Base-by-base conservation (phyloP, 2,329 filamentous ascomycete species). In the Venturia aucupariae region DNA sequence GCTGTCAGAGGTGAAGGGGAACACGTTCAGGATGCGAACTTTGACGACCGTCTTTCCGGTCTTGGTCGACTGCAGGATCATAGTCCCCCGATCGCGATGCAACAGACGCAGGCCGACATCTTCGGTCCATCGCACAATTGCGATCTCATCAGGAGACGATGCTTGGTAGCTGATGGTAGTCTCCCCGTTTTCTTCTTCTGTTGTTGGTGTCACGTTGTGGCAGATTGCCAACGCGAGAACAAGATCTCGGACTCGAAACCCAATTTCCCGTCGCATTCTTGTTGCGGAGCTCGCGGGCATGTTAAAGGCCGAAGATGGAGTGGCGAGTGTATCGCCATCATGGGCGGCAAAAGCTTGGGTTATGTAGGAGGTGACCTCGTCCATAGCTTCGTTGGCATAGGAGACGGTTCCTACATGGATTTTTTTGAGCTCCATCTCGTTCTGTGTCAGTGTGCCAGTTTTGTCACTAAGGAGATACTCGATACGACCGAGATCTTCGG, bases 361-460 rank as follows among this genome's bases (percentile, higher is more conserved):
- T 61, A 99, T 84, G 72, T 96, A 97, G 0, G 89, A 84, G 15
- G 86, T 80, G 15, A 99, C 94, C 77, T 99, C 95, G 69, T 97
- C 94, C 94, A 99, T 99, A 11, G 94, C 93, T 73, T 99, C 94
- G 70, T 96, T 96, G 41, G 93, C 94, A 72, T 99, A 99, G 1
- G 93, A 97, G 1, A 97, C 94, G 11, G 94, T 99, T 11, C 95
- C 94, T 63, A 99, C 90, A 71, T 99, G 95, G 6, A 99, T 93
- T 77, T 99, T 99, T 74, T 95, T 96, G 83, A 99, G 88, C 72
- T 97, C 93, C 92, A 97, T 97, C 72, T 96, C 85, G 71, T 99
- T 99, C 70, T 97, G 92, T 0, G 94, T 99, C 66, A 99, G 76
- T 1, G 94, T 99, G n/a, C 94, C 94, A 0, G 94, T 99, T 76